Conservation (phyloP, 345 rosid genomes). For the Dovyalis caffra region DNA sequence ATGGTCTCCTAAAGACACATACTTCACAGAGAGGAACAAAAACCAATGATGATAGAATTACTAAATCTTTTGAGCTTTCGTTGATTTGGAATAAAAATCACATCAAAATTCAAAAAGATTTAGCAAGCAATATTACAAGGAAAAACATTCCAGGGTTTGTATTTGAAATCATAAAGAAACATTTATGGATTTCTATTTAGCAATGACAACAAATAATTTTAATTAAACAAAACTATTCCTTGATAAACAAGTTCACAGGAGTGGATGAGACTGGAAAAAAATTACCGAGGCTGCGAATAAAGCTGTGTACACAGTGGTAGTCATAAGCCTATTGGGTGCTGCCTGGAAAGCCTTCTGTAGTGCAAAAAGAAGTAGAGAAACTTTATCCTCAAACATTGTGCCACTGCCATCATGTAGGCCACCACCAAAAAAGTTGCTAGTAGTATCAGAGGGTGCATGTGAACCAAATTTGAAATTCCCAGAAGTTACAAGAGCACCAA, state of each 20-base stretch:
- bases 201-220: background rate
- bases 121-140: background rate
- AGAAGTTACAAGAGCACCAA: slow-evolving; percentile 76
- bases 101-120: background rate
- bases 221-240: background rate
- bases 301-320: slow-evolving; percentile 77
- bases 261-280: background rate
- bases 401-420: slow-evolving; percentile 71
- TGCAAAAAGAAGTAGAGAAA: slow-evolving; percentile 85
- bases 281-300: slow-evolving; percentile 96
- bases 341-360: slow-evolving; percentile 91
- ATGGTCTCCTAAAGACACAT: background rate
- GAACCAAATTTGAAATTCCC: slow-evolving; percentile 77
- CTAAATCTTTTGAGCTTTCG: background rate
- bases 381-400: slow-evolving; percentile 95
- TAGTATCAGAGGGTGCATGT: slow-evolving; percentile 49
- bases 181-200: background rate
- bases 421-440: slow-evolving; percentile 60
- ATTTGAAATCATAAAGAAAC: background rate
- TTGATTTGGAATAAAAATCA: background rate
- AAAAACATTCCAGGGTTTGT: background rate
- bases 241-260: background rate
- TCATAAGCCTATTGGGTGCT: slow-evolving; percentile 90
- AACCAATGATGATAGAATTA: background rate
- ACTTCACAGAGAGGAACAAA: background rate